Evolutionary conservation across 2,329 filamentous ascomycete genomes (phyloP), one percentile per base, ranked within the genome.

Genomic region (Colletotrichum sp.): DNA sequence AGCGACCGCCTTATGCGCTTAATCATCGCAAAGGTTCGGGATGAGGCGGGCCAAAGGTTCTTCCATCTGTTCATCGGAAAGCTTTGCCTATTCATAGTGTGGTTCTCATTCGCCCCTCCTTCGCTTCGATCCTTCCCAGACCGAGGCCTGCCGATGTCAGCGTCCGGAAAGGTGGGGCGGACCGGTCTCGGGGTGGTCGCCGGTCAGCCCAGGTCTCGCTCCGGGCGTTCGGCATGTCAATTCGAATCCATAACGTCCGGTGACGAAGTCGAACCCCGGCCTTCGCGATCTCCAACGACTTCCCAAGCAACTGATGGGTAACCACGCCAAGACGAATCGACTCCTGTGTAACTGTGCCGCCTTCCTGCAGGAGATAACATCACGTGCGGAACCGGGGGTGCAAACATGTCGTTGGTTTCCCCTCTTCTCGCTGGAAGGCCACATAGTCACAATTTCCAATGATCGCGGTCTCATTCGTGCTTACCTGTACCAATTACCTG

Each of bases 401-500:
- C n/a, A 7, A 52, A 52, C 43, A 52, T 52, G n/a, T 52, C 43
- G 43, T 52, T 52, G n/a, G n/a, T 24, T 21, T 52, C n/a, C 43
- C 43, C 43, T 52, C 43, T 52, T 52, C 43, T 21, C n/a, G 43
- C 43, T 52, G n/a, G 43, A 24, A 21, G n/a, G 43, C n/a, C 43
- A 52, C n/a, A 13, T 52, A 10, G 43, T 52, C 43, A 52, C 43
- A 52, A 21, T 52, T 21, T 21, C 43, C 43, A 52, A 52, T 52
- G n/a, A 52, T 52, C 43, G 43, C 43, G 43, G 21, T 52, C n/a
- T 12, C 12, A 52, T 52, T 52, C 43, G 43, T 52, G 1, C n/a
- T 0, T 8, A 7, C 1, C 1, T 13, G n/a, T 21, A 0, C 43
- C n/a, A 21, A 52, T 21, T 52, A 4, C 0, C 43, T 52, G 0